Evolutionary conservation across 805 yeast genomes (phyloP).

Genomic region (Yarrowia sp.): DNA sequence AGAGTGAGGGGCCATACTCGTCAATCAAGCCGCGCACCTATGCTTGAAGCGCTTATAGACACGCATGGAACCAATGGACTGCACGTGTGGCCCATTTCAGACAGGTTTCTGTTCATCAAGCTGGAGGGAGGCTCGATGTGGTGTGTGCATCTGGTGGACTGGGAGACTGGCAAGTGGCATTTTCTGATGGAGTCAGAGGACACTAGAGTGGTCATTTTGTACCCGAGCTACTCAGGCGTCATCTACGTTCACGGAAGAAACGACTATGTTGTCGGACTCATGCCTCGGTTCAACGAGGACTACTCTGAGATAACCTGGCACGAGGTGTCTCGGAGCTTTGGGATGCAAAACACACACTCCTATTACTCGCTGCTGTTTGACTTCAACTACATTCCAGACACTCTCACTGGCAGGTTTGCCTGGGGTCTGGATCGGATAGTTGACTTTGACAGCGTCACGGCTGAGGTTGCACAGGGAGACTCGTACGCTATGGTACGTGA

Average conservation of each 20-base stretch:
- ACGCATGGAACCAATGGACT: background rate
- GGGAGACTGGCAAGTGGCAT: conserved; percentile 3
- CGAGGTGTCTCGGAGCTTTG: background rate
- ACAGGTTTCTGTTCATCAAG: background rate
- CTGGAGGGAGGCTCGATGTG: background rate
- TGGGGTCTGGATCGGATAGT: background rate
- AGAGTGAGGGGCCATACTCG: background rate
- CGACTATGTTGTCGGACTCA: background rate
- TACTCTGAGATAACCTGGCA: background rate
- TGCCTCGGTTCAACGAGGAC: background rate
- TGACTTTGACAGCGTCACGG: background rate
- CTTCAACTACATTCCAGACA: conserved; percentile 2
- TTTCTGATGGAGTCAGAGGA: background rate
- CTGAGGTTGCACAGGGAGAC: background rate
- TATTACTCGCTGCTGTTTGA: background rate
- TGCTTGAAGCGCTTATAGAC: background rate
- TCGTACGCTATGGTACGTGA: background rate
- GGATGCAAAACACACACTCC: background rate
- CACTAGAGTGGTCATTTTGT: background rate
- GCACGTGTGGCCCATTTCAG: background rate
- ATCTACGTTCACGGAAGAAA: background rate
- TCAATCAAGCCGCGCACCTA: background rate
- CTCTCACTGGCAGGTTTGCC: background rate
- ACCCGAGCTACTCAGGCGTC: background rate
- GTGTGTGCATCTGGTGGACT: conserved; percentile 1